phyloP scores from a whole-genome alignment of 2,329 filamentous ascomycete species.

The Leptosphaerulina australis region DNA sequence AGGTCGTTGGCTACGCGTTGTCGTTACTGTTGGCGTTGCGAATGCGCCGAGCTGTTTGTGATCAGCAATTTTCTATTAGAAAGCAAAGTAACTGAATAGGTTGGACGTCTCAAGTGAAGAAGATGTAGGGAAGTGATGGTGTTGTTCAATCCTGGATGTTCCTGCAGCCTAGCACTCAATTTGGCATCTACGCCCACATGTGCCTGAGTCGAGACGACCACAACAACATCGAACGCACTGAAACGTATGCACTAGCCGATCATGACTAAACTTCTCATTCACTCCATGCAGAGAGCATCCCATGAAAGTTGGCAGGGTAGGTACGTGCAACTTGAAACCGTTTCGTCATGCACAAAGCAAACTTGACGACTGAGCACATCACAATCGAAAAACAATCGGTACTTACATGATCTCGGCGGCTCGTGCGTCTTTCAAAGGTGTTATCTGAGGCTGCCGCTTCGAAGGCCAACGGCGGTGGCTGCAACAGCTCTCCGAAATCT shows the following conservation, averaged over 20 bases:
- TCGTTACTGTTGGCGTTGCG: conserved; percentile 19
- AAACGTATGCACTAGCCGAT: conserved; percentile 3
- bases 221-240: not conserved
- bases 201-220: conserved; percentile 1
- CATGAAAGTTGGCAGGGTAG: conserved; percentile 19
- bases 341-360: conserved; percentile 33
- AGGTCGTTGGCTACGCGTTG: conserved; percentile 26
- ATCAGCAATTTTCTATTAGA: conserved; percentile 16
- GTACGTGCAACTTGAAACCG: conserved; percentile 32
- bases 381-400: conserved; percentile 26
- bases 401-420: conserved; percentile 41
- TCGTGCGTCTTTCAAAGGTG: conserved; percentile 18
- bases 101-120: not conserved
- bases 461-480: conserved; percentile 31
- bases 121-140: not conserved
- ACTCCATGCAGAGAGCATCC: conserved; percentile 26
- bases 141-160: not conserved
- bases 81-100: not conserved
- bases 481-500: conserved; percentile 26
- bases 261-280: conserved; percentile 7
- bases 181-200: conserved; percentile 1
- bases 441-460: conserved; percentile 27
- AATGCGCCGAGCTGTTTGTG: conserved; percentile 26
- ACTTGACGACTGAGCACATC: conserved; percentile 25
- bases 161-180: not conserved